Evolutionary conservation across 2,329 filamentous ascomycete genomes (phyloP), one percentile per base, ranked within the genome.

Genomic region (Calcarisporium arbuscula): DNA sequence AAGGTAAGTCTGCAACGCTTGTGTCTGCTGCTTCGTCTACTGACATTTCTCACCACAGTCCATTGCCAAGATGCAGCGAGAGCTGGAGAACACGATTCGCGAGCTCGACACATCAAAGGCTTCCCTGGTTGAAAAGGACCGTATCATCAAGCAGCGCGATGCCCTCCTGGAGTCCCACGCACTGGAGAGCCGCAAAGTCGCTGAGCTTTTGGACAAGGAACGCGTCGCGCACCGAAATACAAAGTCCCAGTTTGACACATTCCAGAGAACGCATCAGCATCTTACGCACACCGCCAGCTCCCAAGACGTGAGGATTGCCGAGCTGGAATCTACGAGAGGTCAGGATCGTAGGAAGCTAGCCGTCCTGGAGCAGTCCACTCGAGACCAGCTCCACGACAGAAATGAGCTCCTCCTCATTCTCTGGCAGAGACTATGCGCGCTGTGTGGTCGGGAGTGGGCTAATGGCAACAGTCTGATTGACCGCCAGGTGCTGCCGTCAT

Each of bases 391-490:
- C 25, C 75, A 74, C 28, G 92, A 96, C 61, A 81, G 92, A 36
- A 95, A 96, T 61, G 83, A 85, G 40, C 68, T 98, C 34, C 72
- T 96, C 14, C 74, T 95, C 16, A 73, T 79, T n/a, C 67, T 96
- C 5, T 98, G 92, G 92, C 90, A 90, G 43, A 77, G 85, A 29
- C 72, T 98, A 8, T 89, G 86, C 4, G 72, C 77, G 1, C 72
- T 96, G 28, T 96, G 92, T 50, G 92, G 92, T 9, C 74, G 79
- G 0, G 92, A 96, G 53, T 98, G 92, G 90, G 78, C 85, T 5
- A 85, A 95, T 56, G 80, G 82, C 50, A 89, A 96, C 58, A 83
- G 82, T 37, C 76, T 95, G 17, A 85, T 96, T 53, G 90, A 92
- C 50, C 86, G 88, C 15, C 85, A 90, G 40, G 77, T 75, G 2